Base-by-base conservation (phyloP, 2,329 filamentous ascomycete genomes). In the Dactylellina drechsleri region DNA sequence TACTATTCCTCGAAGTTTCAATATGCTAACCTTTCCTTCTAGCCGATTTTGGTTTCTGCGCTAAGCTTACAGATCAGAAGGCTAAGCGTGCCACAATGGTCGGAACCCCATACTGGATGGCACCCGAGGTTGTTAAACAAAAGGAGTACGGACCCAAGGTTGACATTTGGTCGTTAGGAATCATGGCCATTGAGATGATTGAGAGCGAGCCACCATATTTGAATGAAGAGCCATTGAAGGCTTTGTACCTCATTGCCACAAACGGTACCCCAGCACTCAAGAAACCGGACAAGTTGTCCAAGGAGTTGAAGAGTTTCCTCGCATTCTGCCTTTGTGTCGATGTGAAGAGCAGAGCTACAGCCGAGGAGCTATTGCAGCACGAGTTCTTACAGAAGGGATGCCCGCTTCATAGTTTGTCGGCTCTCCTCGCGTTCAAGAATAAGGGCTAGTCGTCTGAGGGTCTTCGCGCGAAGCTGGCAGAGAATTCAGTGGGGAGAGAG, bases 151-250 rank as follows among this genome's bases (percentile, higher is more conserved):
- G 94, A 45, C 91, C 92, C 81, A 98, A 98, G 86, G 95, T 98
- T 77, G 95, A 99, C 81, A 97, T 98, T 81, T 99, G 95, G 95
- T 97, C 93, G 31, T 85, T 99, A 76, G 95, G 95, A 80, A 99
- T 99, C 84, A 99, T 98, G 95, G 94, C 95, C 23, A 98, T 99
- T 80, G 95, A 99, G 83, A 97, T 99, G 95, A 98, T 98, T 80
- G 95, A 99, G 82, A 96, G 92, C 16, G 95, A 99, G 83, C 95
- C 95, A 4, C 95, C 95, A 0, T 99, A 99, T 82, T 88, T 98
- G 43, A 98, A 98, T 83, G 95, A 98, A 83, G 94, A 98, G 83
- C 95, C 95, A 0, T 87, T 99, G 67, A 98, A 98, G 86, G 95
- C 95, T 6, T 87, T 99, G 54, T 99, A 97, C 82, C 87, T 99